Percentiles rank a stretch among this genome's conserved stretches.
Evolutionary conservation across 2,329 filamentous ascomycete genomes (phyloP).

Genomic region (Dendrostoma leiphaemia): DNA sequence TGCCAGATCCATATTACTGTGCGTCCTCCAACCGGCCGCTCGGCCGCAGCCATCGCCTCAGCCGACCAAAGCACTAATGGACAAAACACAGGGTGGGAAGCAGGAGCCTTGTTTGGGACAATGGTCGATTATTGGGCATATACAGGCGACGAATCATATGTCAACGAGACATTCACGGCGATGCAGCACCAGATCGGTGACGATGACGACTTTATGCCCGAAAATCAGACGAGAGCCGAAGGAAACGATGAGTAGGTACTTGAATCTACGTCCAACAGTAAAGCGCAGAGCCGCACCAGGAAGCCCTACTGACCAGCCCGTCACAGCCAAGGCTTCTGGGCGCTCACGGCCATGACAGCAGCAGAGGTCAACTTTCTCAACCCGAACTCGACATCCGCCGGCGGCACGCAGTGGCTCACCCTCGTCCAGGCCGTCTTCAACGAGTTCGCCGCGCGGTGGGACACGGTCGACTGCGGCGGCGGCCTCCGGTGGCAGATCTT

Average conservation of each 20-base stretch:
- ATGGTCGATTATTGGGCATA: conserved; percentile 64
- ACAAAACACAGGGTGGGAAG: conserved; percentile 63
- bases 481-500: conserved; percentile 86
- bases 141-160: conserved; percentile 59
- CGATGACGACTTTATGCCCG: conserved; percentile 54
- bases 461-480: conserved; percentile 59
- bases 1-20: conserved; percentile 41
- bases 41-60: conserved; percentile 20
- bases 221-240: conserved; percentile 48
- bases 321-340: conserved; percentile 71
- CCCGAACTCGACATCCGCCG: conserved; percentile 38
- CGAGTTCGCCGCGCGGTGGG: conserved; percentile 75
- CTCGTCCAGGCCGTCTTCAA: conserved; percentile 81
- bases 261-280: too few species aligned
- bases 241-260: conserved; percentile 64
- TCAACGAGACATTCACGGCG: conserved; percentile 48
- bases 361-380: conserved; percentile 67
- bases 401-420: conserved; percentile 64
- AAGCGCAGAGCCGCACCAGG: neutral
- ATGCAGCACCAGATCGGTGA: conserved; percentile 53
- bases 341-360: conserved; percentile 65
- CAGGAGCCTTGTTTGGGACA: conserved; percentile 64
- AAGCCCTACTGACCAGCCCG: conserved; percentile 38
- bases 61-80: conserved; percentile 46
- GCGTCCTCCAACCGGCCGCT: conserved; percentile 32